Evolutionary conservation across 1,284 basidiomycete genomes (phyloP).

Genomic region (Gastroboletus turbinatus): DNA sequence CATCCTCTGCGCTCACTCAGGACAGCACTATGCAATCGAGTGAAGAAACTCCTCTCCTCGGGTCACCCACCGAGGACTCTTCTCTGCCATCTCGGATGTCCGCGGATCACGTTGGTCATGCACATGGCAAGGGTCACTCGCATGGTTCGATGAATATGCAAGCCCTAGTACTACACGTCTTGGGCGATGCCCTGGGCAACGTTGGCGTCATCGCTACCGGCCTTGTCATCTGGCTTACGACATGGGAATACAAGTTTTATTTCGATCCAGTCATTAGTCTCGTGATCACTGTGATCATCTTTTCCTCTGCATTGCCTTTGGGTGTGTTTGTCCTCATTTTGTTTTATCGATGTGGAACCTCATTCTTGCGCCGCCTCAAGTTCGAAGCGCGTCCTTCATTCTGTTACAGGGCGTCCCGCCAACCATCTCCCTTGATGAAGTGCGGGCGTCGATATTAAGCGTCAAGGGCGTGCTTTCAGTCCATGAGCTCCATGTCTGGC

Average conservation of each 20-base stretch:
- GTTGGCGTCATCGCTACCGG: constrained; percentile 97
- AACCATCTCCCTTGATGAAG: constrained; percentile 85
- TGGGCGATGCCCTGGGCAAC: constrained; percentile 97
- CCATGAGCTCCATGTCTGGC: constrained; percentile 98
- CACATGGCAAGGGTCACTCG: constrained; percentile 47
- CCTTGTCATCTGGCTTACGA: constrained; percentile 85
- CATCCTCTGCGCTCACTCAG: constrained; percentile 38
- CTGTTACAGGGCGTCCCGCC: constrained; percentile 95
- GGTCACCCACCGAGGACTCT: constrained; percentile 14
- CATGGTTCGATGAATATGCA: constrained; percentile 97
- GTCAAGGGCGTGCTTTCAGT: constrained; percentile 90
- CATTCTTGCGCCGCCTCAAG: constrained; percentile 39
- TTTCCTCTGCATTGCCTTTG: constrained; percentile 91
- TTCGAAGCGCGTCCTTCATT: constrained; percentile 94
- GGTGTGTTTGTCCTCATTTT: constrained; percentile 49
- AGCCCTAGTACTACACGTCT: constrained; percentile 90
- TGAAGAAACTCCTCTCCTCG: constrained; percentile 45
- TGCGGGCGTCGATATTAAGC: constrained; percentile 75
- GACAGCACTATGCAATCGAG: constrained; percentile 18
- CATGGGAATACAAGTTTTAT: constrained; percentile 83
- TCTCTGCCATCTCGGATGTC: constrained; percentile 9
- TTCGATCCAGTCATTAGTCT: constrained; percentile 94
- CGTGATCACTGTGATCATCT: constrained; percentile 95
- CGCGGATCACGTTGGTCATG: constrained; percentile 27
- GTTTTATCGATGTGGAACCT: constrained; percentile 13